Evolutionary conservation across 2,329 filamentous ascomycete species (phyloP).

Genomic region (Ceratocystis harringtonii): DNA sequence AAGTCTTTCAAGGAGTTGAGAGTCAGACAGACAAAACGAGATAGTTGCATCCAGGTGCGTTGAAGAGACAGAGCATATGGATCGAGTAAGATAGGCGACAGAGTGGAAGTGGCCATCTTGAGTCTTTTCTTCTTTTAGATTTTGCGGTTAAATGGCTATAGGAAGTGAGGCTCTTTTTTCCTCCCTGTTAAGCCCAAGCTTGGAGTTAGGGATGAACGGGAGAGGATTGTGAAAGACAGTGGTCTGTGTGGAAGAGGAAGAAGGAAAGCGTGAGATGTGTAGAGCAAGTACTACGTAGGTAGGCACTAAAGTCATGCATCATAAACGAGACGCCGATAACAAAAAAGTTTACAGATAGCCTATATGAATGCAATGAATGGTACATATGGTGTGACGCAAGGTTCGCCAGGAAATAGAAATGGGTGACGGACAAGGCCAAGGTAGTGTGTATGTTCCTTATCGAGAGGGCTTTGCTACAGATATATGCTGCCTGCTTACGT

Average conservation of each 20-base stretch:
- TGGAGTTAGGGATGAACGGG: not conserved
- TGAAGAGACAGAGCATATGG: no score
- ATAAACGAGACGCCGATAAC: not conserved
- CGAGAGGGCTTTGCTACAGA: not conserved
- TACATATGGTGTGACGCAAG: not conserved
- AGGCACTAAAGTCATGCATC: not conserved
- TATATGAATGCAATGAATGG: not conserved
- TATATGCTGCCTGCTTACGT: not conserved
- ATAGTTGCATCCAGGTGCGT: not conserved
- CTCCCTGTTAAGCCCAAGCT: not conserved
- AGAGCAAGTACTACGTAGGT: not conserved
- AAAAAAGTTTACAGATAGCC: not conserved
- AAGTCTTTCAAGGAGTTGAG: not conserved
- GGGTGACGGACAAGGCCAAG: not conserved
- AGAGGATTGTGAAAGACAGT: not conserved
- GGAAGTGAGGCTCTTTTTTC: conserved; percentile 4
- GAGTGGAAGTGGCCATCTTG: no score
- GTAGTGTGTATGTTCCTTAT: not conserved
- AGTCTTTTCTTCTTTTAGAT: no score
- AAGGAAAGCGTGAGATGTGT: not conserved
- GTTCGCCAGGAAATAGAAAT: not conserved
- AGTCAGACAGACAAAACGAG: not conserved
- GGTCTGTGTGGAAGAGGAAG: not conserved
- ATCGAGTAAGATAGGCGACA: no score
- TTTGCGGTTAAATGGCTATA: not conserved